phyloP scores from a whole-genome alignment of 371 early-diverging fungal genomes.

The Thermomucor indicae-seudaticae region DNA sequence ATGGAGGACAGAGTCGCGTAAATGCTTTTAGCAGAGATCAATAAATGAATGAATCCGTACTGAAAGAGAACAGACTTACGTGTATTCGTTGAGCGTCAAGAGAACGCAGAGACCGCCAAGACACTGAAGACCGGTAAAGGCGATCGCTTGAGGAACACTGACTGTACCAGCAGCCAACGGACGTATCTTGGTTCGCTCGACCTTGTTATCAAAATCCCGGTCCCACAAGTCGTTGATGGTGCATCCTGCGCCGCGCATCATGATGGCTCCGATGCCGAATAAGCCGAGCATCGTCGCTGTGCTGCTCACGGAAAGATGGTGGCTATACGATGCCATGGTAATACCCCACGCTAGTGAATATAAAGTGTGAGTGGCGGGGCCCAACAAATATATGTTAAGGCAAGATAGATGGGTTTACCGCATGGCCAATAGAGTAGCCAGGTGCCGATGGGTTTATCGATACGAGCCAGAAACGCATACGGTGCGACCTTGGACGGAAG shows the following conservation, averaged over 20 bases:
- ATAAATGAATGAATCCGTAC: not conserved
- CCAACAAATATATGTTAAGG: not conserved
- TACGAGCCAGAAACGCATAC: conserved; percentile 71
- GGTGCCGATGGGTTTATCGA: conserved; percentile 92
- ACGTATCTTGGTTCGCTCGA: conserved; percentile 79
- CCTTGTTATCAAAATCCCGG: conserved; percentile 79
- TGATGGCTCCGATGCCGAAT: conserved; percentile 86
- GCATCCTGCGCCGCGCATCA: conserved; percentile 98
- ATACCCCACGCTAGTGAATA: conserved; percentile 70
- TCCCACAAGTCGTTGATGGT: conserved; percentile 98
- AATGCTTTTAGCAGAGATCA: conserved; percentile 46
- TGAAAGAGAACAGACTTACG: conserved; percentile 37
- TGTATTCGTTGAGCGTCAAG: conserved; percentile 70
- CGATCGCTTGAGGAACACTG: conserved; percentile 65
- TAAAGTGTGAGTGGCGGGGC: not conserved
- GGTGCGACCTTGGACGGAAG: conserved; percentile 53
- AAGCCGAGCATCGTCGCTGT: conserved; percentile 68
- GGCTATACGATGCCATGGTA: conserved; percentile 72
- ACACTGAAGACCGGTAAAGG: conserved; percentile 78
- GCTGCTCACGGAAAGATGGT: conserved; percentile 40
- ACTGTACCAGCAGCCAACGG: conserved; percentile 86
- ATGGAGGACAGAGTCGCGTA: conserved; percentile 80
- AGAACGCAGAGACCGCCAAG: conserved; percentile 78
- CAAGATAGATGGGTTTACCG: too few relatives aligned
- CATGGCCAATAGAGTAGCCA: conserved; percentile 92